Evolutionary conservation across 306 rosid species (phyloP).

Genomic region (Malus domestica): ASM211411v1 NC_041795.1:712501-713000

Average conservation of each 20-base stretch:
- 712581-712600: neutral
- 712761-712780: neutral
- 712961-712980: neutral
- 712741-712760: neutral
- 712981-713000: neutral
- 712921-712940: neutral
- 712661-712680: neutral
- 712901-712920: neutral
- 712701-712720: neutral
- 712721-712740: neutral
- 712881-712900: neutral
- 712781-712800: neutral
- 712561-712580: neutral
- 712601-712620: neutral
- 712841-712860: neutral
- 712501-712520: neutral
- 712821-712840: neutral
- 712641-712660: neutral
- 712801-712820: neutral
- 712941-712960: neutral
- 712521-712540: neutral
- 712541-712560: neutral
- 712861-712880: neutral
- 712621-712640: neutral
- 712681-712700: neutral